A percentile compares a stretch with the other conserved stretches of the same genome.
phyloP scores from a whole-genome alignment of 2,329 filamentous ascomycete genomes.

The Ophiocordyceps australis region DNA sequence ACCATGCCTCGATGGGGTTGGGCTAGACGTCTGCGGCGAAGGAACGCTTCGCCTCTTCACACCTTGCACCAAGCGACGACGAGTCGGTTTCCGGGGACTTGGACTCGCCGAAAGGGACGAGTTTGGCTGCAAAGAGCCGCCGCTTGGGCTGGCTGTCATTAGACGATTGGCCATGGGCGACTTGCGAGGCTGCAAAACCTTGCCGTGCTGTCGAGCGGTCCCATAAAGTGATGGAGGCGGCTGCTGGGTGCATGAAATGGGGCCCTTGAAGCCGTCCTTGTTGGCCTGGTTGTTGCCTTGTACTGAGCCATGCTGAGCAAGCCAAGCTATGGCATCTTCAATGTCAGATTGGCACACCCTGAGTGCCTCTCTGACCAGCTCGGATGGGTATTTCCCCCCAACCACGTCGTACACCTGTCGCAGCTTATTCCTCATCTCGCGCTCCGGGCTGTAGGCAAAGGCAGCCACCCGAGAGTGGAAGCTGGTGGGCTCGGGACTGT shows the following conservation, averaged over 20 bases:
- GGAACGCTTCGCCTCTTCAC: constrained; percentile 9
- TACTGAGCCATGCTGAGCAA: constrained; percentile 6
- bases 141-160: too few relatives aligned
- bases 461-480: constrained; percentile 22
- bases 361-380: constrained; percentile 15
- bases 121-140: constrained; percentile 4
- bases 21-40: constrained; percentile 11
- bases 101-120: constrained; percentile 7
- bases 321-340: constrained; percentile 14
- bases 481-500: constrained; percentile 44
- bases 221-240: too few relatives aligned
- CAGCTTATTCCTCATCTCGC: constrained; percentile 14
- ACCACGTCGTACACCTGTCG: constrained; percentile 18
- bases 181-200: too few relatives aligned
- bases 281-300: constrained; percentile 1
- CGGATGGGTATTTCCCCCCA: constrained; percentile 11
- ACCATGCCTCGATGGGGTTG: constrained; percentile 15
- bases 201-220: too few relatives aligned
- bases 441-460: constrained; percentile 29
- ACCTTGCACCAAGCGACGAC: constrained; percentile 18
- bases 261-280: constrained; percentile 10
- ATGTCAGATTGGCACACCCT: constrained; percentile 13
- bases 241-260: constrained; percentile 7
- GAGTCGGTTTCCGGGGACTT: constrained; percentile 11
- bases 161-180: too few relatives aligned